Conservation (phyloP, 352 stramenopile species). For the Phytopythium oedochilum region DNA sequence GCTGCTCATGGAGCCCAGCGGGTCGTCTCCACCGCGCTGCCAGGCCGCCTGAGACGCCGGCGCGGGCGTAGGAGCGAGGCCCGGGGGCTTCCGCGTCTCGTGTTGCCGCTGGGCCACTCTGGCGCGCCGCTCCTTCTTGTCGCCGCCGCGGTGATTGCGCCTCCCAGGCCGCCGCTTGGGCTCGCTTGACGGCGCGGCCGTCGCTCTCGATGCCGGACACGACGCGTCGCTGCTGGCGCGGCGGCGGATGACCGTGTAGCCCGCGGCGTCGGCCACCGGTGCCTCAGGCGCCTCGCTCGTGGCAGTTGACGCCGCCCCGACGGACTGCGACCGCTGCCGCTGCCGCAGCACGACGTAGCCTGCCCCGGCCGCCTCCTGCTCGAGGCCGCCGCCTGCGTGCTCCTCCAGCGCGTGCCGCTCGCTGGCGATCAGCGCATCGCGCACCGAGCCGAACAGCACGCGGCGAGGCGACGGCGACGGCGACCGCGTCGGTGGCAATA, state of each 20-base stretch:
- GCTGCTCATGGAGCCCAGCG: conserved; percentile 9
- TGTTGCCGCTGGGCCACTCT: no score
- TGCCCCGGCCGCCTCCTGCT: conserved; percentile 7
- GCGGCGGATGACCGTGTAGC: conserved; percentile 51
- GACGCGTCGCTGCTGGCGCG: conserved; percentile 24
- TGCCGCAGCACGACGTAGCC: conserved; percentile 2
- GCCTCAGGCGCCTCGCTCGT: neutral
- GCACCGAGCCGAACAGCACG: conserved; percentile 36
- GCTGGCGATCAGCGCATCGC: conserved; percentile 32
- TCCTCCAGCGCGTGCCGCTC: conserved; percentile 26
- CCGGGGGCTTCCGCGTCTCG: no score
- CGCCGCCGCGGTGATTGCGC: no score
- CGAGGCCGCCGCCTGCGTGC: conserved; percentile 8
- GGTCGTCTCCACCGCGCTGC: conserved; percentile 9
- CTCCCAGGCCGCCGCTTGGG: no score
- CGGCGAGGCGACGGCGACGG: conserved; percentile 9
- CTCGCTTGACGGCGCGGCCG: conserved; percentile 10
- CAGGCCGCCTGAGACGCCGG: neutral
- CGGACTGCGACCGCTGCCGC: conserved; percentile 1
- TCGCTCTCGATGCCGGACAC: conserved; percentile 2
- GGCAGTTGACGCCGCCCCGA: neutral
- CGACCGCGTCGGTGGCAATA: neutral
- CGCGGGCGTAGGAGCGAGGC: no score
- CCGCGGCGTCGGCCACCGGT: conserved; percentile 30
- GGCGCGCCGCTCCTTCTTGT: no score